Conservation (phyloP, 2,329 filamentous ascomycete genomes). For the Cladosporium velox region DNA sequence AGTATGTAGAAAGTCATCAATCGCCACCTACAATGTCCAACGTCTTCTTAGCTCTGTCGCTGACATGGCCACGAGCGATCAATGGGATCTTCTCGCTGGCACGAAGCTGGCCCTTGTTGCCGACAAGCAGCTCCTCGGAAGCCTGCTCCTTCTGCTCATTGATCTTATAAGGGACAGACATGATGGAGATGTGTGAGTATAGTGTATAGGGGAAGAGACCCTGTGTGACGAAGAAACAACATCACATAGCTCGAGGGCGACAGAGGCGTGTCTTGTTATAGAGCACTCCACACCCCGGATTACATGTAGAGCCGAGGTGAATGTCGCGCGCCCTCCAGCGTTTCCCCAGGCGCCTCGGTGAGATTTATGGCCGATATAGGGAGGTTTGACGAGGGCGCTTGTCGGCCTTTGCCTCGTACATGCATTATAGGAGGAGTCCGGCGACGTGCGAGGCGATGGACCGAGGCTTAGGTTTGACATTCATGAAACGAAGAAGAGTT, state of each 20-base stretch:
- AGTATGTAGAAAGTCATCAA: neutral
- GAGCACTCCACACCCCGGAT: conserved; percentile 16
- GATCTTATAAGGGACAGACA: conserved; percentile 42
- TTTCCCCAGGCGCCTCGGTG: conserved; percentile 15
- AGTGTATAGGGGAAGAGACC: conserved; percentile 1
- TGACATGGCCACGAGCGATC: conserved; percentile 67
- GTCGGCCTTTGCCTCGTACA: neutral
- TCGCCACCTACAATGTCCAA: conserved; percentile 65
- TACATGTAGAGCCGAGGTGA: conserved; percentile 21
- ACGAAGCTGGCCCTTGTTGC: conserved; percentile 34
- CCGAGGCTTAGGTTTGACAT: neutral
- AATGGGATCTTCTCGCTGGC: conserved; percentile 60
- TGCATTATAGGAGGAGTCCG: too few species aligned
- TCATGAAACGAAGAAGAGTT: neutral
- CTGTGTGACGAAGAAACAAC: conserved; percentile 13
- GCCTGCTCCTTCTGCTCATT: conserved; percentile 32
- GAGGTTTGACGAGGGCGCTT: neutral
- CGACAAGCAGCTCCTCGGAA: conserved; percentile 37
- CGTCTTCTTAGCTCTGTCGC: conserved; percentile 79
- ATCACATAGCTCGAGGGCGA: neutral
- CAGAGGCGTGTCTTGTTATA: conserved; percentile 16
- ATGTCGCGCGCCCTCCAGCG: neutral
- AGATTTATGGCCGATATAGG: neutral
- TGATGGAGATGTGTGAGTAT: conserved; percentile 24
- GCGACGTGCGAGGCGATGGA: too few species aligned